Conservation (phyloP, 148 eudicot species). For the Vaccinium vitisidaea region DNA sequence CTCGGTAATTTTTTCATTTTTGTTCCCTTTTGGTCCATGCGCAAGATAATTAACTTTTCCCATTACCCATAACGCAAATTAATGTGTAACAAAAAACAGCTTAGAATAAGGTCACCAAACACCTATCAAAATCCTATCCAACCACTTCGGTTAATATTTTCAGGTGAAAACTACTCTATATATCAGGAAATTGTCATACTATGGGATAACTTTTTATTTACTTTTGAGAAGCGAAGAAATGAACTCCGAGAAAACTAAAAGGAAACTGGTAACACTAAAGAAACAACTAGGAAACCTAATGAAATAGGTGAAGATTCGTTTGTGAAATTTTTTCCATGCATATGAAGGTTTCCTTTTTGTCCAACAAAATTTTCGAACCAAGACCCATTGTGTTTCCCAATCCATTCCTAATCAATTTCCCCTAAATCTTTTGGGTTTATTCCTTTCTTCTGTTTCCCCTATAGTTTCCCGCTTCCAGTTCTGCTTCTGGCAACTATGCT, state of each 20-base stretch:
- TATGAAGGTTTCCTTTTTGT: neutral
- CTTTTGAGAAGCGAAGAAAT: neutral
- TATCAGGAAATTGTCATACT: neutral
- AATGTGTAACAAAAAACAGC: neutral
- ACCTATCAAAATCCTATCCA: neutral
- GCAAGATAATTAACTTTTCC: neutral
- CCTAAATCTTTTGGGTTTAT: neutral
- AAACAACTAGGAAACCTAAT: neutral
- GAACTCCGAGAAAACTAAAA: neutral
- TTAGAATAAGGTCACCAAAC: neutral
- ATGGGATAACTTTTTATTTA: neutral
- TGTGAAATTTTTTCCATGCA: neutral
- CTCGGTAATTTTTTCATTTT: neutral
- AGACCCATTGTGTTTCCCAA: neutral
- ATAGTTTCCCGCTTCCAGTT: neutral
- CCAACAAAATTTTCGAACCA: neutral
- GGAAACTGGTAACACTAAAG: neutral
- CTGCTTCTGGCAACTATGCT: neutral
- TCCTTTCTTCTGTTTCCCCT: neutral
- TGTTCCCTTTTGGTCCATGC: neutral
- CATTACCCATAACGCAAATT: neutral
- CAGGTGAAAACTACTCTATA: neutral
- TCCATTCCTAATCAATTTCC: neutral
- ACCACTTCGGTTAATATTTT: neutral
- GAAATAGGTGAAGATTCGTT: neutral